Conservation (phyloP, 2,329 filamentous ascomycete genomes). For the Kalmusia sp. region DNA sequence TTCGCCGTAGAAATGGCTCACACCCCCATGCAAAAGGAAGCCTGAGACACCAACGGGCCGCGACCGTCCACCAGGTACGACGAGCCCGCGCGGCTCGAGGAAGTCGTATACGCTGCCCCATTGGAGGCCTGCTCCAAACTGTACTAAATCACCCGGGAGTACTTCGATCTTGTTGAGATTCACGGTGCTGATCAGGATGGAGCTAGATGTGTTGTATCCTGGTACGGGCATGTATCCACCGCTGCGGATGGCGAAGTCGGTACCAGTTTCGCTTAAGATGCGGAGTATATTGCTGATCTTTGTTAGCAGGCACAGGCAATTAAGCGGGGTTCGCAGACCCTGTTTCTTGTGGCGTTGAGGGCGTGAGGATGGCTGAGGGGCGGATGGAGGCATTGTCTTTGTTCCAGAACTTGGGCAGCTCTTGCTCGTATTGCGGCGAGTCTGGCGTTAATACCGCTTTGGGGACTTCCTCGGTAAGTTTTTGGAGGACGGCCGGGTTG, state of each 20-base stretch:
- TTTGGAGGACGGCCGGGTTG: neutral
- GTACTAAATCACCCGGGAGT: neutral
- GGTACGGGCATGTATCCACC: conserved; percentile 9
- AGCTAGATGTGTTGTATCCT: conserved; percentile 13
- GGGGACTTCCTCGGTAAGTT: neutral
- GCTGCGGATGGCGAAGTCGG: conserved; percentile 4
- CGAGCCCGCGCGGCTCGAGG: neutral
- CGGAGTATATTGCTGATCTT: neutral
- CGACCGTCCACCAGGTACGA: neutral
- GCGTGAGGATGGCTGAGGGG: neutral
- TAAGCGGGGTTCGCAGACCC: neutral
- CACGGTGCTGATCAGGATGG: conserved; percentile 6
- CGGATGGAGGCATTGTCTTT: neutral
- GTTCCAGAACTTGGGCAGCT: neutral
- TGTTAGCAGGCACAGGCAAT: too few relatives aligned
- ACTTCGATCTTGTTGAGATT: neutral
- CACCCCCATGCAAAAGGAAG: neutral
- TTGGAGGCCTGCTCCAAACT: neutral
- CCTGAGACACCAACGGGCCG: neutral
- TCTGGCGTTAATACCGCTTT: neutral
- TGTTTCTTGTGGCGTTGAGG: neutral
- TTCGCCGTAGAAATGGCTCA: neutral
- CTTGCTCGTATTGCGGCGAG: neutral
- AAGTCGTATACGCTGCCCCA: conserved; percentile 5
- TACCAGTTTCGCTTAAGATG: neutral